phyloP scores from a whole-genome alignment of 78 protist genomes.

The Planoprotostelium fungivorum region DNA sequence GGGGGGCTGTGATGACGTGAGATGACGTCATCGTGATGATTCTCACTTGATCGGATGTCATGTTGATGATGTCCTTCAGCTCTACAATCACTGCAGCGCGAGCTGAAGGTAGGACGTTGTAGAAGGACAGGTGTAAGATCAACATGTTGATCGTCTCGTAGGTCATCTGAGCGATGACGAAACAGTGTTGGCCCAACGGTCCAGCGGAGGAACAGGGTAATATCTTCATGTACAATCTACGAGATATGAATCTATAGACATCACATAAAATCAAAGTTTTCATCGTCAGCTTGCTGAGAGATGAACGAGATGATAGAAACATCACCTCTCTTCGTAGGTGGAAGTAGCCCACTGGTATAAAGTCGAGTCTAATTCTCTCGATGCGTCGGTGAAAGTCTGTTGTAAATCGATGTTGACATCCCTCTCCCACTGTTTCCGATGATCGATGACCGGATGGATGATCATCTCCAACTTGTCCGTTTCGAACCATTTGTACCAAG shows the following conservation, averaged over 20 bases:
- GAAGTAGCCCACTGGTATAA: neutral
- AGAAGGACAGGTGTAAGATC: neutral
- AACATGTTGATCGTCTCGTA: neutral
- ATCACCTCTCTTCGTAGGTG: neutral
- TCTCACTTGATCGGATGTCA: too few species aligned
- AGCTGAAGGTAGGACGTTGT: neutral
- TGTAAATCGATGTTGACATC: neutral
- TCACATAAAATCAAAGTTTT: neutral
- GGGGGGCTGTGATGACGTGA: too few species aligned
- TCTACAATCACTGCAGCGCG: neutral
- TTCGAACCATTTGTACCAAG: neutral
- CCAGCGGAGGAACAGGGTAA: neutral
- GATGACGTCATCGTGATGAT: too few species aligned
- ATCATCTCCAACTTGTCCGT: neutral
- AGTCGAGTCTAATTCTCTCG: neutral
- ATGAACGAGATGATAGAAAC: too few species aligned
- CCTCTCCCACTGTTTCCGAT: neutral
- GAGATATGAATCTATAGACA: neutral
- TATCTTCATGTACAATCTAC: neutral
- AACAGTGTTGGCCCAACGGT: neutral
- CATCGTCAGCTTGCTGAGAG: too few species aligned
- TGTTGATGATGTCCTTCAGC: neutral
- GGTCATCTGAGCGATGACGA: neutral
- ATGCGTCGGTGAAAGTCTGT: neutral
- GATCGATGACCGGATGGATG: neutral